phyloP scores from a whole-genome alignment of 192 early-diverging fungal species.

The Podila minutissima region DNA sequence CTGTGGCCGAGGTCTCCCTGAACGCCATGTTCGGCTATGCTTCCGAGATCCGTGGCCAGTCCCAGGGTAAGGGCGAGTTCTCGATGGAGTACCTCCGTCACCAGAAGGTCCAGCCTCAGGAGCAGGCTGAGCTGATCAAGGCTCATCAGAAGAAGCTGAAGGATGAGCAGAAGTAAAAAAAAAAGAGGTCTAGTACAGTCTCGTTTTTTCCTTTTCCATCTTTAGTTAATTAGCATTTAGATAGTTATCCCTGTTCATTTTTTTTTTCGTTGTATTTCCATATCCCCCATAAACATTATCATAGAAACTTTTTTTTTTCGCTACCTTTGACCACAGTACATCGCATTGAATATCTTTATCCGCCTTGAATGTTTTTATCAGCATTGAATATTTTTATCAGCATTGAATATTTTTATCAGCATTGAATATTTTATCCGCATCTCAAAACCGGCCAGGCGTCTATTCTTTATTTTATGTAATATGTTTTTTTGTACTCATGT shows the following conservation, averaged over 20 bases:
- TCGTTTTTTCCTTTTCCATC: not conserved
- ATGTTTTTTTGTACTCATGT: not conserved
- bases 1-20: slow-evolving; percentile 88
- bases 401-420: too few species aligned
- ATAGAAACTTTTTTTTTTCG: too few species aligned
- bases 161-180: slow-evolving; percentile 50
- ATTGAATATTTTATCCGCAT: not conserved
- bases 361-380: too few species aligned
- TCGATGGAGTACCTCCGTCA: slow-evolving; percentile 97
- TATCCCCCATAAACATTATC: not conserved
- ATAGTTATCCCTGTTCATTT: not conserved
- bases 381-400: too few species aligned
- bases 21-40: slow-evolving; percentile 99
- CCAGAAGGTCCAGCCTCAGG: slow-evolving; percentile 75
- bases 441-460: not conserved
- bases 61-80: slow-evolving; percentile 97
- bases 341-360: too few species aligned
- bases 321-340: too few species aligned
- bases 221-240: not conserved
- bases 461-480: not conserved
- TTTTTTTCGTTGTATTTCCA: slow-evolving; percentile 1
- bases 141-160: slow-evolving; percentile 83
- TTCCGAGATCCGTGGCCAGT: slow-evolving; percentile 86
- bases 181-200: not conserved
- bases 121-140: slow-evolving; percentile 88